phyloP scores from a whole-genome alignment of 345 rosid species.

The Noccaea caerulescens region DNA sequence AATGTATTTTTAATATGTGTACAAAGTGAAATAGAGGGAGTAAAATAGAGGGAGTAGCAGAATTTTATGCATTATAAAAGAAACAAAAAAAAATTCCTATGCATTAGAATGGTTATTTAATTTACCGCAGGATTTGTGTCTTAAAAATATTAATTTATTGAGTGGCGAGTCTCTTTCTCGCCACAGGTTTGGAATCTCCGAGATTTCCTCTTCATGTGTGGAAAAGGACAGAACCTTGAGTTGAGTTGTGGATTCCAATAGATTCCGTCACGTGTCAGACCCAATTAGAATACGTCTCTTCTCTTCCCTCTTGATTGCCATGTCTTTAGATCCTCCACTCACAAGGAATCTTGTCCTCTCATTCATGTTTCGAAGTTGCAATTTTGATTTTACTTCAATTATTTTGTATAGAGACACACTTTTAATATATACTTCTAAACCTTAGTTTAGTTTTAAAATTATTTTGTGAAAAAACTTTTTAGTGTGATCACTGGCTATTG shows the following conservation, averaged over 20 bases:
- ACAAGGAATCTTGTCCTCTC: conserved; percentile 31
- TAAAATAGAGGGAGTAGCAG: neutral
- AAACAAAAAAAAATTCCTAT: neutral
- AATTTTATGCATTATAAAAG: conserved; percentile 24
- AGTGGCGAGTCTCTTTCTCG: conserved; percentile 18
- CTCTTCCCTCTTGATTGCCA: conserved; percentile 24
- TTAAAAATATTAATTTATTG: conserved; percentile 9
- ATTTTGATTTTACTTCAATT: too few species aligned
- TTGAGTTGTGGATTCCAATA: conserved; percentile 44
- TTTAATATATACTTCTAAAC: too few species aligned
- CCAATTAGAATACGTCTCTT: conserved; percentile 29
- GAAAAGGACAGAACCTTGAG: conserved; percentile 36
- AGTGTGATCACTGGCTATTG: too few species aligned
- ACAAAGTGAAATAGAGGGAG: too few species aligned
- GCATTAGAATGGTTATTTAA: conserved; percentile 15
- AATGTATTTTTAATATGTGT: too few species aligned
- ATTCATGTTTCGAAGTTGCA: too few species aligned
- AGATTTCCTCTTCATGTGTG: conserved; percentile 32
- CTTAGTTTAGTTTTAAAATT: too few species aligned
- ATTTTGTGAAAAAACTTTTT: too few species aligned
- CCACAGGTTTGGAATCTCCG: conserved; percentile 42
- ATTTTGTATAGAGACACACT: too few species aligned
- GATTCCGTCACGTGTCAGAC: conserved; percentile 41
- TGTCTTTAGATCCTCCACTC: conserved; percentile 22
- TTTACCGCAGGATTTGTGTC: conserved; percentile 19